Percentiles rank a stretch among this genome's conserved stretches.
Conservation (phyloP, 2,329 filamentous ascomycete genomes). For the Myriosclerotinia duriaeana region DNA sequence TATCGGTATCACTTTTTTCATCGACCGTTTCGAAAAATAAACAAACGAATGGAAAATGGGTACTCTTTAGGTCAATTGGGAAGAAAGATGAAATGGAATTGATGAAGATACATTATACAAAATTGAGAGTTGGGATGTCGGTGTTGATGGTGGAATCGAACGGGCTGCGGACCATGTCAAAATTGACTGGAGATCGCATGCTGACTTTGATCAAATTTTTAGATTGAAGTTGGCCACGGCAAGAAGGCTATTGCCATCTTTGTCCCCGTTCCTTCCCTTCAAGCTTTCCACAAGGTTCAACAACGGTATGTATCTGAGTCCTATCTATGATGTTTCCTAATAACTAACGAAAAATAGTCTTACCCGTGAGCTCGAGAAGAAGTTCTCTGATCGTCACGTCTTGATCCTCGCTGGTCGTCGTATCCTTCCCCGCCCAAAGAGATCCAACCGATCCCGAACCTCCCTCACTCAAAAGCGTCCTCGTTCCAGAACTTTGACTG, state of each 20-base stretch:
- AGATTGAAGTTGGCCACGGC: constrained; percentile 99
- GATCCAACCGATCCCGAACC: constrained; percentile 93
- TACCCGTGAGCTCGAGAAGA: constrained; percentile 99
- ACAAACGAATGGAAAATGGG: constrained; percentile 6
- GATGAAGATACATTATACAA: constrained; percentile 30
- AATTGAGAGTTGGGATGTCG: constrained; percentile 35
- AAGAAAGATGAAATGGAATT: constrained; percentile 28
- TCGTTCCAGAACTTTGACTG: constrained; percentile 94
- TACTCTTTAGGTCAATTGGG: constrained; percentile 11
- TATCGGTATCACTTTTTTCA: constrained; percentile 12
- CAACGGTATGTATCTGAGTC: constrained; percentile 76
- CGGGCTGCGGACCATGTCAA: constrained; percentile 68
- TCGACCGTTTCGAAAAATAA: constrained; percentile 12
- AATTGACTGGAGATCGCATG: constrained; percentile 66
- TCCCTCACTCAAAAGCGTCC: constrained; percentile 98
- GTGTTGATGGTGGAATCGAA: constrained; percentile 58
- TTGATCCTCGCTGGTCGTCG: constrained; percentile 98
- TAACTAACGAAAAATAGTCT: constrained; percentile 57
- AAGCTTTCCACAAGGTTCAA: constrained; percentile 99
- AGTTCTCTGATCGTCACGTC: constrained; percentile 99
- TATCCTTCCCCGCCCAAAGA: constrained; percentile 98
- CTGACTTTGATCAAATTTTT: constrained; percentile 65
- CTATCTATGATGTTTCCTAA: neutral
- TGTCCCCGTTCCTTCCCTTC: constrained; percentile 98
- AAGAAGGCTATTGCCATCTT: constrained; percentile 99